phyloP scores from a whole-genome alignment of 805 yeast species.

The Ogataea corticis region DNA sequence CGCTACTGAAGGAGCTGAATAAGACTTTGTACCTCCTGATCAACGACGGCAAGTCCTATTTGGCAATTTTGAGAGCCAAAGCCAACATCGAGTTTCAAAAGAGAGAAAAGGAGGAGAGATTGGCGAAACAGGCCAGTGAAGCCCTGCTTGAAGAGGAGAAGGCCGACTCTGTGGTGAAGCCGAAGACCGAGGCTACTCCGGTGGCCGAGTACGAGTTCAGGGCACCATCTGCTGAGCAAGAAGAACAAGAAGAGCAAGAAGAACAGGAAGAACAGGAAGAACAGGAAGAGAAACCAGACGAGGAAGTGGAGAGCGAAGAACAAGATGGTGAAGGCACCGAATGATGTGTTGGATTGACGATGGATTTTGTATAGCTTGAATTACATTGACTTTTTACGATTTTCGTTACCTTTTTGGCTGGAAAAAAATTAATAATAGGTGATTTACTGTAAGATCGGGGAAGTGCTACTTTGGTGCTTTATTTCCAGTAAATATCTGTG shows the following conservation, averaged over 20 bases:
- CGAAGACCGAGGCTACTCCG: background rate
- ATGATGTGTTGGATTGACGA: conserved; percentile 17
- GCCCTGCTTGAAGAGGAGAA: conserved; percentile 1
- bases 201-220: background rate
- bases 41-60: conserved; percentile 62
- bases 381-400: background rate
- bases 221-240: background rate
- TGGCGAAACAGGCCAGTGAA: conserved; percentile 16
- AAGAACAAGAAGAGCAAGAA: conserved; percentile 11
- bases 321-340: conserved; percentile 8
- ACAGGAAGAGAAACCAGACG: conserved; percentile 3
- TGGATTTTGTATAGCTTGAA: conserved; percentile 4
- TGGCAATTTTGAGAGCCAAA: conserved; percentile 55
- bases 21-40: conserved; percentile 49
- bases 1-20: conserved; percentile 39
- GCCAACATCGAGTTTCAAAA: conserved; percentile 58
- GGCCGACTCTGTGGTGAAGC: background rate
- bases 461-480: background rate
- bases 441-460: too few relatives aligned
- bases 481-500: background rate
- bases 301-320: conserved; percentile 11
- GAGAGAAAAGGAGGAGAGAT: conserved; percentile 47
- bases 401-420: background rate
- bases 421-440: too few relatives aligned
- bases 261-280: conserved; percentile 6